Conservation (phyloP, 1,139 yeast genomes). For the Saccharomyces pastorianus region DNA sequence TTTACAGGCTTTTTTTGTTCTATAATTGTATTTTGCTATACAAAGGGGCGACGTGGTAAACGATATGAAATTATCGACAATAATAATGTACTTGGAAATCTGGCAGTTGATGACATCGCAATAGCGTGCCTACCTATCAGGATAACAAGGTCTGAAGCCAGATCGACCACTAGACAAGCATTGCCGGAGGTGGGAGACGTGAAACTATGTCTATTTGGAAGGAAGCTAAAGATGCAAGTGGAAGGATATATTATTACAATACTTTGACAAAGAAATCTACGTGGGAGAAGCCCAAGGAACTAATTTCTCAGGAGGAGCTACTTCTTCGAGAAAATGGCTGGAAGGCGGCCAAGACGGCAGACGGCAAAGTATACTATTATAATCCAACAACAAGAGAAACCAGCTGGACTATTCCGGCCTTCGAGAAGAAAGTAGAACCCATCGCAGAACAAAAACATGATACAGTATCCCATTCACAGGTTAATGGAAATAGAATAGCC, state of each 20-base stretch:
- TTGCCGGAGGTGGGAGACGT: neutral
- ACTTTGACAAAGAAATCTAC: conserved; percentile 57
- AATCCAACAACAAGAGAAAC: conserved; percentile 58
- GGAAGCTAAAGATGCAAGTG: conserved; percentile 54
- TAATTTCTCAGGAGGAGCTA: neutral
- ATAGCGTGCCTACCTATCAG: neutral
- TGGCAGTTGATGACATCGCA: neutral
- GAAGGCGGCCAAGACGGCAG: conserved; percentile 58
- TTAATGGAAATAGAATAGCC: conserved; percentile 4
- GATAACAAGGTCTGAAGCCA: neutral
- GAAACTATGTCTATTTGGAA: conserved; percentile 45
- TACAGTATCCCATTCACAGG: conserved; percentile 4
- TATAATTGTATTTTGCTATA: neutral
- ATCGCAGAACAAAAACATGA: conserved; percentile 9
- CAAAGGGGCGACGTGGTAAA: conserved; percentile 3
- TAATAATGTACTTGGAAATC: neutral
- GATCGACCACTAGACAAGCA: neutral
- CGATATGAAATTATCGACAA: neutral
- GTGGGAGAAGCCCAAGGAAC: conserved; percentile 71
- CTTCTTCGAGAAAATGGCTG: conserved; percentile 42
- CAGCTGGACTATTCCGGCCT: conserved; percentile 72
- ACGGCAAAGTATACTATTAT: conserved; percentile 66
- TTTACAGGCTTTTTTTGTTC: neutral
- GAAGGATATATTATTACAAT: conserved; percentile 67
- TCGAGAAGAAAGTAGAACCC: conserved; percentile 16